These are phyloP conservation scores for Amauroascus verrucosus DNA, from an alignment of 2,329 filamentous ascomycete species.

Conservation along the genomic window DNA sequence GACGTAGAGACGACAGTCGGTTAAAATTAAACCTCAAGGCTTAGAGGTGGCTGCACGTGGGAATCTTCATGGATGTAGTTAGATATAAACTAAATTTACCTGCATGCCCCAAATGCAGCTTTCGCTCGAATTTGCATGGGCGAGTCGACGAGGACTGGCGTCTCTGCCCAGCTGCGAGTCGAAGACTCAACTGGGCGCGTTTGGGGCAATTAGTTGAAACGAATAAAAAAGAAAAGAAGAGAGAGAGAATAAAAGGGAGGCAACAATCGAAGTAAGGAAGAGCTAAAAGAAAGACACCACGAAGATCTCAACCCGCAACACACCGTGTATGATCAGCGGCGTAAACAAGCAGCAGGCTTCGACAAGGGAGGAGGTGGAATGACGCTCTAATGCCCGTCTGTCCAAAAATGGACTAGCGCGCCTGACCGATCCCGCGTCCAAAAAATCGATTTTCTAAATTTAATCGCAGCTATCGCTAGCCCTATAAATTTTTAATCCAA, in stretches of 20 bases:
- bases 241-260: neutral
- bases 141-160: too few relatives aligned
- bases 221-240: neutral
- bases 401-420: constrained; percentile 18
- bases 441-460: constrained; percentile 9
- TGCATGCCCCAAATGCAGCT: neutral
- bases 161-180: too few relatives aligned
- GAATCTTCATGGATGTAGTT: constrained; percentile 6
- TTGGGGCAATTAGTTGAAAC: neutral
- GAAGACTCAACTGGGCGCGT: too few relatives aligned
- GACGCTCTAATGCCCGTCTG: neutral
- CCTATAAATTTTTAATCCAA: too few relatives aligned
- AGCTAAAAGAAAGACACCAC: constrained; percentile 4
- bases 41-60: constrained; percentile 1
- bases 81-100: neutral
- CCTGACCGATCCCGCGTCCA: constrained; percentile 2
- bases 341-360: neutral
- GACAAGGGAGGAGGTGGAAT: constrained; percentile 3
- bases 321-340: neutral
- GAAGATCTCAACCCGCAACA: neutral
- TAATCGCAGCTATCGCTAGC: constrained; percentile 3
- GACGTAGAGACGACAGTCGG: neutral
- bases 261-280: neutral
- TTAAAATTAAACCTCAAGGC: constrained; percentile 1
- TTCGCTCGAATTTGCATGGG: neutral